A percentile compares a stretch with the other conserved stretches of the same genome.
These are phyloP conservation scores for Diaporthe aspalathi DNA, from an alignment of 2,329 filamentous ascomycete species.

Conservation along the genomic window DNA sequence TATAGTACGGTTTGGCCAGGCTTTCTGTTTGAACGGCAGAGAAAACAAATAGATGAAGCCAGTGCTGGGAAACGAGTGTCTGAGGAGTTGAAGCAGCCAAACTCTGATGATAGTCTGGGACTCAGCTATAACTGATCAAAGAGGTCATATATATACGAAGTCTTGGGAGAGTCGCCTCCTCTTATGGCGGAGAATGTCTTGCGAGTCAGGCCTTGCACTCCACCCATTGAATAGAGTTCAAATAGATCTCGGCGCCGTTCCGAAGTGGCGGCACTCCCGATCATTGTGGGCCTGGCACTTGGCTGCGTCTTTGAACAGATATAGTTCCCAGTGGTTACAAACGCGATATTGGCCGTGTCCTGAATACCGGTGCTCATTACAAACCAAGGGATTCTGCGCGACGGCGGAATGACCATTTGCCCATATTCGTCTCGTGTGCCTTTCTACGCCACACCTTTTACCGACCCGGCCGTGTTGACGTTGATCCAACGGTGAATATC, in stretches of 20 bases:
- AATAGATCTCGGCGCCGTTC: background rate
- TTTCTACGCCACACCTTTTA: background rate
- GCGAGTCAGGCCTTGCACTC: background rate
- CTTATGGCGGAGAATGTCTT: background rate
- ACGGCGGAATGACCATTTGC: too few species aligned
- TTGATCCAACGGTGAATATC: background rate
- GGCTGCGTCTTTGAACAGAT: background rate
- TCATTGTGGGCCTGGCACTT: background rate
- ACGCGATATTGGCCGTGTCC: background rate
- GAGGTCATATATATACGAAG: background rate
- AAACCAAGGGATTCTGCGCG: background rate
- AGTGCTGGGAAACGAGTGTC: background rate
- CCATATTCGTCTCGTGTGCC: background rate
- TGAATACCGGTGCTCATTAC: background rate
- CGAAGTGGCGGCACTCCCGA: background rate
- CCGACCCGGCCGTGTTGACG: background rate
- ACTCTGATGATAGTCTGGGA: background rate
- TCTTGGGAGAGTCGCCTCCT: background rate
- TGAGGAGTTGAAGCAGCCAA: background rate
- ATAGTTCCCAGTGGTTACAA: background rate
- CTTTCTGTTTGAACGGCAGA: background rate
- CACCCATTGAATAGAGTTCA: background rate
- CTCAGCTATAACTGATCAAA: background rate
- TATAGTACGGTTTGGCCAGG: background rate
- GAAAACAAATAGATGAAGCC: background rate